These are phyloP conservation scores for Fusarium devonianum DNA, from an alignment of 2,329 filamentous ascomycete species.

Conservation along the genomic window DNA sequence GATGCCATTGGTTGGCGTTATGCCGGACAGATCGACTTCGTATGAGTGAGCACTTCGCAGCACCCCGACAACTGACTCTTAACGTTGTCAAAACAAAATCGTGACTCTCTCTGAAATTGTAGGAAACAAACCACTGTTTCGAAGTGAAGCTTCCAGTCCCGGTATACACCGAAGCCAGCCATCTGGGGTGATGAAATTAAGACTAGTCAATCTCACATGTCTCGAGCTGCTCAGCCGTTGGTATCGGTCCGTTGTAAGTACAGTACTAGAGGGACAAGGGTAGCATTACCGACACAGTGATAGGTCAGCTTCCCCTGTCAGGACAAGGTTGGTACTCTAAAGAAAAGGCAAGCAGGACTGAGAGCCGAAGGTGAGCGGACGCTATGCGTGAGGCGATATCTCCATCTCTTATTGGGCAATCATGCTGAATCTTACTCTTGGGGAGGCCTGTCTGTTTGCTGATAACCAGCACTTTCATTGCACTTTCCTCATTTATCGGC, in stretches of 20 bases:
- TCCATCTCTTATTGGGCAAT: conserved; percentile 12
- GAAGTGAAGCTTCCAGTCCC: too few relatives aligned
- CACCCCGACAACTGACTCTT: too few relatives aligned
- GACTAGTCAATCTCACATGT: conserved; percentile 22
- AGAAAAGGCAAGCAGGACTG: conserved; percentile 23
- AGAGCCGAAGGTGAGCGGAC: conserved; percentile 21
- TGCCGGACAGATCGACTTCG: background rate
- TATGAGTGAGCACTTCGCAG: conserved; percentile 2
- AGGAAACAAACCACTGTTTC: too few relatives aligned
- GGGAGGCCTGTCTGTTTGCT: conserved; percentile 2
- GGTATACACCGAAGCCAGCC: too few relatives aligned
- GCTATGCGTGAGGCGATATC: conserved; percentile 28
- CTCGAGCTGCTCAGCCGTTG: background rate
- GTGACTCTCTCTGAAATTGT: too few relatives aligned
- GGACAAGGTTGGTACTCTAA: conserved; percentile 10
- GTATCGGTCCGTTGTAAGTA: conserved; percentile 17
- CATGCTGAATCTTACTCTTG: conserved; percentile 4
- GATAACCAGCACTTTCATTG: background rate
- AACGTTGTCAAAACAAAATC: too few relatives aligned
- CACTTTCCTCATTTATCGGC: conserved; percentile 1
- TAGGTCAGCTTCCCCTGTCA: conserved; percentile 23
- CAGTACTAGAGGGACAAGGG: conserved; percentile 13
- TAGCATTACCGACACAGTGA: conserved; percentile 14
- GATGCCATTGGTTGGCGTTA: conserved; percentile 25
- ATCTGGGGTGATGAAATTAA: too few relatives aligned